These are phyloP conservation scores for Apiotrichum gracile DNA, from an alignment of 1,284 basidiomycete species.

Conservation along the genomic window DNA sequence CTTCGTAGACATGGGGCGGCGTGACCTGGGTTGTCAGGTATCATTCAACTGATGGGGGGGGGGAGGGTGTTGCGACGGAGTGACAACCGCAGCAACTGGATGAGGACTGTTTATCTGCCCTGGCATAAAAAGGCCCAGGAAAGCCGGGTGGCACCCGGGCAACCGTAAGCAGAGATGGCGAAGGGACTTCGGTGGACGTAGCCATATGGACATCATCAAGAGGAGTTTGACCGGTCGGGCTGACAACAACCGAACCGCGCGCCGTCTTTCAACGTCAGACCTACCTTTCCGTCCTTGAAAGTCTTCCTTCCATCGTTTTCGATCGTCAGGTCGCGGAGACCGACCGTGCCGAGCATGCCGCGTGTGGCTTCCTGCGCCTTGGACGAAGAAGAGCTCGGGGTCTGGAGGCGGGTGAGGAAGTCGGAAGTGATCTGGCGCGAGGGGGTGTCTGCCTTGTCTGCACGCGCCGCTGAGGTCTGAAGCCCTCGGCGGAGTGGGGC, in stretches of 20 bases:
- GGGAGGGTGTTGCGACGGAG: not conserved
- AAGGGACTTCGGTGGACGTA: too few species aligned
- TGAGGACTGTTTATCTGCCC: too few species aligned
- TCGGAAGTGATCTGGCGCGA: conserved; percentile 12
- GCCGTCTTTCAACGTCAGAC: not conserved
- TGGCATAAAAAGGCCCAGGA: too few species aligned
- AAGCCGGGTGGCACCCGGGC: too few species aligned
- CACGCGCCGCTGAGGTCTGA: conserved; percentile 2
- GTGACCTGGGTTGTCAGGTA: conserved; percentile 9
- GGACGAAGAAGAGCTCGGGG: not conserved
- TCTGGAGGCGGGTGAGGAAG: conserved; percentile 15
- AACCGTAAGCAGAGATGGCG: too few species aligned
- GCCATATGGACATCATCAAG: too few species aligned
- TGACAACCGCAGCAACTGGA: not conserved
- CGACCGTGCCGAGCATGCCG: conserved; percentile 14
- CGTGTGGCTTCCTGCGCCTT: conserved; percentile 6
- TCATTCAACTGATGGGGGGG: not conserved
- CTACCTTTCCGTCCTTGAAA: conserved; percentile 7
- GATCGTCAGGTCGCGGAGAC: conserved; percentile 2
- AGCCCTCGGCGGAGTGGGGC: not conserved
- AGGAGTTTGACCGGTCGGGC: too few species aligned
- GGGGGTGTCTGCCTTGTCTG: too few species aligned
- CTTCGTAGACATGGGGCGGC: conserved; percentile 12
- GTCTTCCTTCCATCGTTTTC: conserved; percentile 1
- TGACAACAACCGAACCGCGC: too few species aligned